These are phyloP conservation scores for Tetracentron sinense DNA, from an alignment of 164 flowering plant species.

Conservation along the genomic window DNA sequence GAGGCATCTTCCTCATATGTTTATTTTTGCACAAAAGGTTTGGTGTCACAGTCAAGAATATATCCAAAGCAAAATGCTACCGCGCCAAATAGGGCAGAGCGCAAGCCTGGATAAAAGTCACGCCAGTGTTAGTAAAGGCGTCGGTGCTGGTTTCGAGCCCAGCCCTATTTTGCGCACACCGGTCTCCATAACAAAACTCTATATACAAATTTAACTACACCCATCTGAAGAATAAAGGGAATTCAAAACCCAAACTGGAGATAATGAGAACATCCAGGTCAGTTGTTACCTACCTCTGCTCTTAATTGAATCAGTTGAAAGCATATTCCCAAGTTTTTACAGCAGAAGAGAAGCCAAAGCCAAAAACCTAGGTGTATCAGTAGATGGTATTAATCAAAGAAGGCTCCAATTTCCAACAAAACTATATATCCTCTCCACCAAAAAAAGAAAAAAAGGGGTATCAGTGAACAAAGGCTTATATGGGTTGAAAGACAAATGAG, in stretches of 20 bases:
- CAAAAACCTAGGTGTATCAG: not conserved
- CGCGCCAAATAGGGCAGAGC: too few relatives aligned
- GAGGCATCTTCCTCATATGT: too few relatives aligned
- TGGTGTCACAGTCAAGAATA: too few relatives aligned
- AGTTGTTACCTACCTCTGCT: not conserved
- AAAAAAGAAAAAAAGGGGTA: not conserved
- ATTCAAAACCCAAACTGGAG: not conserved
- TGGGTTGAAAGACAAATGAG: not conserved
- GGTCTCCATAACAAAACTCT: too few relatives aligned
- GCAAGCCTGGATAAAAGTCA: too few relatives aligned
- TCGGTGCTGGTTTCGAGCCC: too few relatives aligned
- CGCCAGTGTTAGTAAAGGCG: too few relatives aligned
- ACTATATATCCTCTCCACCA: not conserved
- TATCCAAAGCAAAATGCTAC: too few relatives aligned
- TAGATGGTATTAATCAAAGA: not conserved
- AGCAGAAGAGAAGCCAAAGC: too few relatives aligned
- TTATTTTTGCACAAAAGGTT: too few relatives aligned
- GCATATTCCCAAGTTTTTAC: not conserved
- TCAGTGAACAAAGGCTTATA: not conserved
- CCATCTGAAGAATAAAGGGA: not conserved
- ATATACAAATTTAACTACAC: not conserved
- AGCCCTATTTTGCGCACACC: too few relatives aligned
- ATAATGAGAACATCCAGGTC: not conserved
- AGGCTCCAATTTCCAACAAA: constrained; percentile 3
- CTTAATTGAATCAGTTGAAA: not conserved